Evolutionary conservation across 169 alveolate species (phyloP), one percentile per base, ranked within the genome.

Genomic region (Plasmodium falciparum): DNA sequence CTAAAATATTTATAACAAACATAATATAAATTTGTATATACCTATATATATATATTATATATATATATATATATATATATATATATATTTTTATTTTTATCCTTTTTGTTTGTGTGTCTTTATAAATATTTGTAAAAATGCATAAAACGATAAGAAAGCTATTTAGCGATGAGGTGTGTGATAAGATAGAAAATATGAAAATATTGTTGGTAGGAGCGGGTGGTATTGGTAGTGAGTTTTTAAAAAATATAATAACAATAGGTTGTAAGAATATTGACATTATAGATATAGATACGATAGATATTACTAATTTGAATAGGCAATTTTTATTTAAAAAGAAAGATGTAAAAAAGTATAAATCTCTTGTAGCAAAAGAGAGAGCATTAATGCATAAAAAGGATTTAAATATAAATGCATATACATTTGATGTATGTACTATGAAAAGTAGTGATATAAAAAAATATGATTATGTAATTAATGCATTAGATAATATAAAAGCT

Each of bases 171-270:
- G 78, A 72, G 15, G 59, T 90, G 88, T 88, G 92, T 65, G 50
- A 88, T 45, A 63, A 93, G 85, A 66, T 95, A 86, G 88, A 90
- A 59, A 69, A 83, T 33, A 89, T 93, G 69, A 92, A 92, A 45
- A 90, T 97, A 39, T 91, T 96, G 52, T 97, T 96, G n/a, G 97
- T 97, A n/a, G 99, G 99, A 13, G 99, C 99, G 8, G 99, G 99
- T 3, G 99, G 99, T 7, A 94, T 99, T 67, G 99, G 99, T 47
- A 98, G 99, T 85, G 99, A 99, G 91, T 93, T 99, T 29, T 93
- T 99, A 85, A 99, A 99, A 93, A 95, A 95, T 73, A 95, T 98
- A 65, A 98, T 98, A 2, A 93, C 98, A 47, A 92, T 97, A 83
- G 99, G 99, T 12, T 95, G 97, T 59, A 91, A 94, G 49, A 93